Evolutionary conservation across 1,139 yeast genomes (phyloP).

Genomic region (Taphrina betulina): DNA sequence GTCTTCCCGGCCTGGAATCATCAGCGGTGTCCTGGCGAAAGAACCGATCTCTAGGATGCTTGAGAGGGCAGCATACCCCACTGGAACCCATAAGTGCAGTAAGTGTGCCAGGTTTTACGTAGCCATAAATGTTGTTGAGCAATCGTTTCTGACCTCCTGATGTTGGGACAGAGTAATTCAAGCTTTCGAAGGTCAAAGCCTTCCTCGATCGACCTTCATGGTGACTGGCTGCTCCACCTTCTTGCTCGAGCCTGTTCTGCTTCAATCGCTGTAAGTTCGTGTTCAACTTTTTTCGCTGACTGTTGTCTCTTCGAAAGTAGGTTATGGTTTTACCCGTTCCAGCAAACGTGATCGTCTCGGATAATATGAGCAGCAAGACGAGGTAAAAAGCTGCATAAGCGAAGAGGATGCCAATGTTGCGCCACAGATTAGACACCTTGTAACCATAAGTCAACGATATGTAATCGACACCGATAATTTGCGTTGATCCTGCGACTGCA

Average conservation of each 20-base stretch:
- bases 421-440: constrained; percentile 59
- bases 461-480: constrained; percentile 55
- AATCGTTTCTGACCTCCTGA: constrained; percentile 48
- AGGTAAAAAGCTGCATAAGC: no score
- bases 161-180: constrained; percentile 47
- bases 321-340: no score
- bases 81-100: constrained; percentile 82
- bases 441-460: constrained; percentile 47
- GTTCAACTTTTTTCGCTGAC: no score
- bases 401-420: constrained; percentile 66
- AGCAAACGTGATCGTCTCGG: no score
- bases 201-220: constrained; percentile 37
- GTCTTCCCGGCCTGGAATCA: constrained; percentile 72
- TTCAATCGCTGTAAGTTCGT: no score
- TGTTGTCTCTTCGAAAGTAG: no score
- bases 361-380: no score
- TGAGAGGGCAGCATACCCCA: constrained; percentile 79
- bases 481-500: constrained; percentile 49
- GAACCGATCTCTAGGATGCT: constrained; percentile 70
- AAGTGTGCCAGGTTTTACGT: constrained; percentile 64
- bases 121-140: constrained; percentile 60
- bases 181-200: constrained; percentile 49
- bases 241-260: no score
- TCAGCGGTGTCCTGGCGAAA: no score
- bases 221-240: no score